Evolutionary conservation across 2,329 filamentous ascomycete genomes (phyloP).

Genomic region (Aspergillus costaricaensis): DNA sequence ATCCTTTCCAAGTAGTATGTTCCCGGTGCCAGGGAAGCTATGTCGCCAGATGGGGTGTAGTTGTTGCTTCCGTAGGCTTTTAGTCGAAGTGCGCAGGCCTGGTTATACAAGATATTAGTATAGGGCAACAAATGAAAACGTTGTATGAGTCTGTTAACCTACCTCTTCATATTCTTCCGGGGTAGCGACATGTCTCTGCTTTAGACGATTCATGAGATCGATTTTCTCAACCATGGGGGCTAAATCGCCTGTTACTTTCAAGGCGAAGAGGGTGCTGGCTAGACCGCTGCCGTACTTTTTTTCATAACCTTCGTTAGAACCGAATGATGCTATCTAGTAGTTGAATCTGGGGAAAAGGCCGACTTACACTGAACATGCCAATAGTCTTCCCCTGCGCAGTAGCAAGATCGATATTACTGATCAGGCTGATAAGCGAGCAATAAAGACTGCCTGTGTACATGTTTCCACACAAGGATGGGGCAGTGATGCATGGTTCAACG

Average conservation of each 20-base stretch:
- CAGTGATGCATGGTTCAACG: constrained; percentile 70
- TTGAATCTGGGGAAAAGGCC: no score
- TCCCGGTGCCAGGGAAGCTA: constrained; percentile 65
- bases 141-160: constrained; percentile 19
- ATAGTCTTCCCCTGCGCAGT: constrained; percentile 70
- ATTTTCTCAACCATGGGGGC: constrained; percentile 67
- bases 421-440: constrained; percentile 59
- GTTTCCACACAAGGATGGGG: constrained; percentile 72
- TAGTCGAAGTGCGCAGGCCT: constrained; percentile 71
- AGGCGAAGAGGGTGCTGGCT: constrained; percentile 72
- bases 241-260: constrained; percentile 66
- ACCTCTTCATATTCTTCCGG: constrained; percentile 77
- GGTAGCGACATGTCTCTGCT: constrained; percentile 64
- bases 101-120: no score
- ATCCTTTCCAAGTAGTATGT: constrained; percentile 79
- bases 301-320: not conserved
- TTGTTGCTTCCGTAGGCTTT: constrained; percentile 80
- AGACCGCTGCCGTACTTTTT: constrained; percentile 69
- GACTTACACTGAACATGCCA: constrained; percentile 65
- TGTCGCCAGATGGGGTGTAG: constrained; percentile 69
- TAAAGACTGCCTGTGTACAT: constrained; percentile 66
- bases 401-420: constrained; percentile 64
- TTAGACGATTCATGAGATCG: constrained; percentile 68
- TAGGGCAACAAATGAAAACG: no score
- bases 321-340: no score